Evolutionary conservation across 2,329 filamentous ascomycete species (phyloP), one percentile per base, ranked within the genome.

Genomic region (Aspergillus brunneoviolaceus): DNA sequence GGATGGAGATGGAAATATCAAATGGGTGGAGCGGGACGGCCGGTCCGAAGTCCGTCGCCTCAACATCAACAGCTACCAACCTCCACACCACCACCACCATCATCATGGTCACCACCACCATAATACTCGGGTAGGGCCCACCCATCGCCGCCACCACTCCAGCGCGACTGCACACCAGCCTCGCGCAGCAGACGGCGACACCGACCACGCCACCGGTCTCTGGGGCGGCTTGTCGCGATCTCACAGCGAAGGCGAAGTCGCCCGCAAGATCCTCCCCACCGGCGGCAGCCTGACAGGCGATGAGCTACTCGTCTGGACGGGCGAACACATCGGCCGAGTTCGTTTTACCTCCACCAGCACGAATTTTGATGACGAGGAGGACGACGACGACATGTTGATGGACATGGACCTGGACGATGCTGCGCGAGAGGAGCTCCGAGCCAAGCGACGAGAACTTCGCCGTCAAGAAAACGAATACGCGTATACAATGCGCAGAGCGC

Each of bases 21-120:
- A 92, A 73, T 98, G 94, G 93, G 86, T 96, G 49, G 94, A 98
- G 75, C 83, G 93, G 39, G 92, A 97, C 70, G 92, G 90, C 0
- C 79, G 77, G 42, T 80, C 80, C 9, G 77, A 81, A 27, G 80
- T 87, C 5, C 78, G 85, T 14, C 77, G 78, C 0, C 83, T 83
- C 73, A 87, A 86, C 64, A 82, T 88, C 70, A 87, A 87, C 60
- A 75, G 79, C 11, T 72, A 74, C 21, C 55, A 63, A 35, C 61
- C 58, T 23, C 65, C 66, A 50, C 49, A 23, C 2, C 33, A 74
- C n/a, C 65, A 66, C 51, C 55, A 25, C 2, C 49, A 35, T 11
- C 49, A 39, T 14, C 29, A 16, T 12, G 27, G 27, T 29, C 7
- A 29, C 27, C 27, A 29, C 27, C 25, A 59, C 62, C 54, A 49